Evolutionary conservation across 1,284 basidiomycete species (phyloP), one percentile per base, ranked within the genome.

Genomic region (Rhodotorula sp.): DNA sequence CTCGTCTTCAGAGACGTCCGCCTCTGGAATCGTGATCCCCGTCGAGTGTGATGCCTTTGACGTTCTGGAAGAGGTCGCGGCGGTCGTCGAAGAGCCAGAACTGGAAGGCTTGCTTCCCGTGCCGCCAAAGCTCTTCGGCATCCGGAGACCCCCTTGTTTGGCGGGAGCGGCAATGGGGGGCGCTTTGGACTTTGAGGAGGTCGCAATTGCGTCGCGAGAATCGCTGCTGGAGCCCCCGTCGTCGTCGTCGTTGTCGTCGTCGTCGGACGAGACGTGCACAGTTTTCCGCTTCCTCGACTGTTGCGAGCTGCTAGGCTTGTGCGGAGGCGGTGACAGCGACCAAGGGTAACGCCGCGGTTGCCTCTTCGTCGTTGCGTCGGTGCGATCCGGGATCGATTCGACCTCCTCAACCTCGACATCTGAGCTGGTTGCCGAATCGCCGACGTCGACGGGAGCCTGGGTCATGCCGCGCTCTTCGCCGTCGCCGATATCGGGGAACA

Each of bases 401-500:
- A 43, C 38, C 38, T 43, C 12, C 38, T 43, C 38, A 2, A 43
- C 38, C 38, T 43, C 38, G 38, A 43, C 14, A 43, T 43, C 38
- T 14, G 38, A 43, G 38, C 21, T 14, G n/a, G 50, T 3, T 2
- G 50, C n/a, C 50, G 50, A 52, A 26, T 52, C 50, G 50, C 26
- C 50, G 38, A 43, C 38, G 38, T 43, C 12, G 10, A 43, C 38
- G 38, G 38, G 38, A 43, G 38, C 38, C 38, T 43, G 38, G 38
- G 38, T 59, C 31, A 47, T 55, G 14, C 34, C 55, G 23, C 61
- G 34, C 48, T 50, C 52, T 52, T 66, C 65, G 31, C 60, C 66
- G 43, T 62, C 69, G 8, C 38, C 54, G 56, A 54, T 49, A n/a
- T 60, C 47, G 14, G 56, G 62, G 50, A 74, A 74, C 38, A 71